Percentiles rank a stretch among this genome's conserved stretches.
These are phyloP conservation scores for Arthroderma sp. DNA, from an alignment of 2,329 filamentous ascomycete species.

Conservation along the genomic window DNA sequence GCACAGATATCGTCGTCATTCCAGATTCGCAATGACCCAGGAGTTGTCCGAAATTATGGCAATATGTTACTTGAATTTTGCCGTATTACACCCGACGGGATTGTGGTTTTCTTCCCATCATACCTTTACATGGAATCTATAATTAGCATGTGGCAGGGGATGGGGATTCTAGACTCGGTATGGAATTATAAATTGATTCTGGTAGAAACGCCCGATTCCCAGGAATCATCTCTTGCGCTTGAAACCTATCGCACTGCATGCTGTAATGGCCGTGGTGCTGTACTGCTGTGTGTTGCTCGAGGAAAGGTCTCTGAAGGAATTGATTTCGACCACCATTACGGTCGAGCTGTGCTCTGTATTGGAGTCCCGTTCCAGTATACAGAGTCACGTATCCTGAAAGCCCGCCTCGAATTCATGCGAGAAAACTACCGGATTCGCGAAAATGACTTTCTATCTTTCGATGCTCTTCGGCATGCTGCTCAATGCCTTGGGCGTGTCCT, in stretches of 20 bases:
- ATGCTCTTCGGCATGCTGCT: slow-evolving; percentile 97
- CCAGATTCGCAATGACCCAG: slow-evolving; percentile 87
- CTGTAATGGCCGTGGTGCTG: slow-evolving; percentile 88
- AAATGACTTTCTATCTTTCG: slow-evolving; percentile 95
- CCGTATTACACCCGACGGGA: slow-evolving; percentile 87
- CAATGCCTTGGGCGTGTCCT: slow-evolving; percentile 92
- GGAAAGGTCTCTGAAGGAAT: slow-evolving; percentile 97
- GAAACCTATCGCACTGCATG: slow-evolving; percentile 97
- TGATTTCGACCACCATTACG: slow-evolving; percentile 98
- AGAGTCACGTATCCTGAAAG: slow-evolving; percentile 91
- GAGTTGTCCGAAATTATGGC: slow-evolving; percentile 94
- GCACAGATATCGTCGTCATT: slow-evolving; percentile 87
- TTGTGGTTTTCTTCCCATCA: slow-evolving; percentile 98
- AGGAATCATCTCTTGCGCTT: slow-evolving; percentile 88
- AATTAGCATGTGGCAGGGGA: slow-evolving; percentile 98
- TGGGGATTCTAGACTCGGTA: slow-evolving; percentile 93
- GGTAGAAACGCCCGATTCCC: slow-evolving; percentile 92
- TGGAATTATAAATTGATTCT: slow-evolving; percentile 99
- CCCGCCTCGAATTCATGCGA: slow-evolving; percentile 84
- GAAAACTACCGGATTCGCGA: slow-evolving; percentile 95
- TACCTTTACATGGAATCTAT: slow-evolving; percentile 99
- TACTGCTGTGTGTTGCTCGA: slow-evolving; percentile 86
- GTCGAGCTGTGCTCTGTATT: slow-evolving; percentile 87
- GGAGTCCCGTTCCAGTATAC: slow-evolving; percentile 98
- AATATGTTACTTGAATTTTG: slow-evolving; percentile 88